phyloP scores from a whole-genome alignment of 192 early-diverging fungal species.

The Mortierella alpina region DNA sequence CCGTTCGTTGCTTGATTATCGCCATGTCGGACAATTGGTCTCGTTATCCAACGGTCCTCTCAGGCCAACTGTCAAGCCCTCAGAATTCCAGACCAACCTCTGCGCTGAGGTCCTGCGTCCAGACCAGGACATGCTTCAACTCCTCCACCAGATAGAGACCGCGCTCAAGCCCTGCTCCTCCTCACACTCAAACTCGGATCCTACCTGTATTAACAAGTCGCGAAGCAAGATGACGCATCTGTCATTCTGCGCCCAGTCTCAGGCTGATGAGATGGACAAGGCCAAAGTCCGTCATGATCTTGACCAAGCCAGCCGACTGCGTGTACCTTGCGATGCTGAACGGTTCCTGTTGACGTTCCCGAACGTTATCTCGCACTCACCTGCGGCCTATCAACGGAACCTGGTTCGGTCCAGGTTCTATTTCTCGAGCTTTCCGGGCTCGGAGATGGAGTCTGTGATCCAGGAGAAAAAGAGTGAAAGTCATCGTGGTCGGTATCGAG shows the following conservation, averaged over 20 bases:
- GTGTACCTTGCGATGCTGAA: slow-evolving; percentile 31
- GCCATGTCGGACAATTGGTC: slow-evolving; percentile 35
- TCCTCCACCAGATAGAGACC: slow-evolving; percentile 12
- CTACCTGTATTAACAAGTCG: neutral
- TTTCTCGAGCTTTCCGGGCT: slow-evolving; percentile 30
- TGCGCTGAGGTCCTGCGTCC: slow-evolving; percentile 6
- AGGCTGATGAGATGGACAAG: slow-evolving; percentile 3
- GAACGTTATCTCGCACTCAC: slow-evolving; percentile 37
- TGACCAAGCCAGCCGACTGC: slow-evolving; percentile 10
- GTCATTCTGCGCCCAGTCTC: neutral
- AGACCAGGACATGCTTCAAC: slow-evolving; percentile 1
- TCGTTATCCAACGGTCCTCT: slow-evolving; percentile 7
- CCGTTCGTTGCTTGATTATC: slow-evolving; percentile 33
- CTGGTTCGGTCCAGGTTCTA: slow-evolving; percentile 24
- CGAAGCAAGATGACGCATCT: neutral
- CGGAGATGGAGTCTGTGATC: slow-evolving; percentile 1
- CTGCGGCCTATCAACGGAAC: slow-evolving; percentile 33
- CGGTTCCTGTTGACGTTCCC: slow-evolving; percentile 36
- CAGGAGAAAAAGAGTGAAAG: neutral
- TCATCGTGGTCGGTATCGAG: no score
- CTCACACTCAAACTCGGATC: neutral
- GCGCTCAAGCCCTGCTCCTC: neutral
- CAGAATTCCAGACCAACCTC: slow-evolving; percentile 29
- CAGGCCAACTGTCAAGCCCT: slow-evolving; percentile 21
- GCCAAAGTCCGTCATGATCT: slow-evolving; percentile 12